Base-by-base conservation (phyloP, 441 rosid genomes). In the Eutrema salsugineum region DNA sequence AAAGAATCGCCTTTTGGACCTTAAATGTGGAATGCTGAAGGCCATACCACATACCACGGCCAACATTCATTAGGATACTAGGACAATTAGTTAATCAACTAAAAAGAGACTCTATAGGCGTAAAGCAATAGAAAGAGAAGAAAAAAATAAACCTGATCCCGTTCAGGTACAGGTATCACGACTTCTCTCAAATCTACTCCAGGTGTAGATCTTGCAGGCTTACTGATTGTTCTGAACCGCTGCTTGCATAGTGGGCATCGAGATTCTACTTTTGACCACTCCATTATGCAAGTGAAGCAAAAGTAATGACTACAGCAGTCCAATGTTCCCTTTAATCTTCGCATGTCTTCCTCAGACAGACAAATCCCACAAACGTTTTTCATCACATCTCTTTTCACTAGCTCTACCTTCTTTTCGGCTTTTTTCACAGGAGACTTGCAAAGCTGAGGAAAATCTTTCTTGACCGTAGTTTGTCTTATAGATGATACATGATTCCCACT, bases 201-300 rank as follows among this genome's bases (percentile, higher is more conserved):
- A 12, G 79, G 71, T 11, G 85, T 78, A 46, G 87, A 76, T 84
- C 97, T 91, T 50, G 95, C 88, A 14, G 88, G 87, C 81, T 96
- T 93, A 68, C 83, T 90, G 70, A 96, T 91, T 35, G 98, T 85
- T 63, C 71, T 77, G 68, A 96, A 93, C 80, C 99, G 88, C 79
- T 91, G 95, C 80, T 96, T 96, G 87, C 99, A 96, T 70, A 87
- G 64, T n/a, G 99, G 99, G 72, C 99, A 96, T 59, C 98, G 97
- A 51, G 99, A 89, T 82, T 96, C 99, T 63, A 96, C 97, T 78
- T 90, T 93, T 2, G 99, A 90, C 99, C 99, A 96, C 76, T 86
- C 97, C 93, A 87, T 87, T 73, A 96, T 91, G 83, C 99, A 96
- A 51, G 92, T 79, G 80, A 93, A 96, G 76, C 99, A 96, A 80